Percentiles rank a stretch among this genome's conserved stretches.
Conservation (phyloP, 2,329 filamentous ascomycete species). For the Reticulascus tulasneorum region DNA sequence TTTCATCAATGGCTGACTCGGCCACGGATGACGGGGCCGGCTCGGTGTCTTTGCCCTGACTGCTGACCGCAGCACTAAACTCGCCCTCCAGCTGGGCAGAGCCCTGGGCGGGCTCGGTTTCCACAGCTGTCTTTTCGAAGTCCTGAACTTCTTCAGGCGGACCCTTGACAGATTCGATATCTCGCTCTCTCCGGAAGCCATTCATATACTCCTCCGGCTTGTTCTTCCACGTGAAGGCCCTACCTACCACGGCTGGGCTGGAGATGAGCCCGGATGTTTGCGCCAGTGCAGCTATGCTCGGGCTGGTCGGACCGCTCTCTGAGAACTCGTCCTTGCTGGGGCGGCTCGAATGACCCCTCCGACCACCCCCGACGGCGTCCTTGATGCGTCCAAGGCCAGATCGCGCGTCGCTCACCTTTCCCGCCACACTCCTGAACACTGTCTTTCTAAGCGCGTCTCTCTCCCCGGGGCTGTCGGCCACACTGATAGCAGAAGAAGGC, state of each 20-base stretch:
- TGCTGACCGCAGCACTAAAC: conserved; percentile 4
- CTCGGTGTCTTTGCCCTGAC: conserved; percentile 8
- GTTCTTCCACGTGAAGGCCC: conserved; percentile 60
- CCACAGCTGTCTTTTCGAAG: background rate
- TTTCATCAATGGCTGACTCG: conserved; percentile 56
- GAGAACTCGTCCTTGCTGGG: conserved; percentile 55
- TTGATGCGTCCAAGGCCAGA: conserved; percentile 82
- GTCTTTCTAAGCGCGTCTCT: conserved; percentile 59
- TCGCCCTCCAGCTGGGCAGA: conserved; percentile 6
- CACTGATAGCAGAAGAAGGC: conserved; percentile 41
- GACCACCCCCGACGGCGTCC: conserved; percentile 67
- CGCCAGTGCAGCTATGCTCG: conserved; percentile 30
- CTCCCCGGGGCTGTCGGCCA: conserved; percentile 45
- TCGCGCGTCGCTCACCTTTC: conserved; percentile 73
- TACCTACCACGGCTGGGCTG: conserved; percentile 37
- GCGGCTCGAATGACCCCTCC: conserved; percentile 49
- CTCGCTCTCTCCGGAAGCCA: conserved; percentile 10
- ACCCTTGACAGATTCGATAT: conserved; percentile 6
- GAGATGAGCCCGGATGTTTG: conserved; percentile 28
- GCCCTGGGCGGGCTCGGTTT: background rate
- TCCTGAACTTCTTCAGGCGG: conserved; percentile 6
- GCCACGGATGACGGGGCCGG: conserved; percentile 42
- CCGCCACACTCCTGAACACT: conserved; percentile 75
- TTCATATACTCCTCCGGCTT: conserved; percentile 57
- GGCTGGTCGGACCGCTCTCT: conserved; percentile 30